A percentile compares a stretch with the other conserved stretches of the same genome.
phyloP scores from a whole-genome alignment of 768 basidiomycete species.

The Auricularia sp. region DNA sequence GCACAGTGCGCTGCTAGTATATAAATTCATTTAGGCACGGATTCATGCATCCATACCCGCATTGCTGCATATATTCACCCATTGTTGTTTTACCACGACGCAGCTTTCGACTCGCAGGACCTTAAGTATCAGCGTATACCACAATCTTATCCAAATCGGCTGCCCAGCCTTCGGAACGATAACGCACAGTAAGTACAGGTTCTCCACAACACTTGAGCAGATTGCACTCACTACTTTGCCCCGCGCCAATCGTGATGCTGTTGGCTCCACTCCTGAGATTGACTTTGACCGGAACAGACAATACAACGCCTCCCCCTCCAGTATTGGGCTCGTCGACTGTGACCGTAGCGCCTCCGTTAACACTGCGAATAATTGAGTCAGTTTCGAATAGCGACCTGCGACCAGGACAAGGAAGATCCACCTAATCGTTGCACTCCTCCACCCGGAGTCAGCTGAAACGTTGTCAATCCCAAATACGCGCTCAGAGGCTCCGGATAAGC shows the following conservation, averaged over 20 bases:
- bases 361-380: conserved; percentile 22
- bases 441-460: too few species aligned
- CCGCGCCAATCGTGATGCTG: conserved; percentile 37
- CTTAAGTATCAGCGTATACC: conserved; percentile 74
- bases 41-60: too few species aligned
- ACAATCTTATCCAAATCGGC: conserved; percentile 53
- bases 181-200: neutral
- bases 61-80: too few species aligned
- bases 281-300: conserved; percentile 48
- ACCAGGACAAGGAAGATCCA: conserved; percentile 13
- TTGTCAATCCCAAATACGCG: too few species aligned
- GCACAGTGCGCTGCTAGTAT: too few species aligned
- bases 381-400: neutral
- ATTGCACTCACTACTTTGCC: conserved; percentile 37
- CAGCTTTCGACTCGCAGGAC: too few species aligned
- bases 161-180: conserved; percentile 42
- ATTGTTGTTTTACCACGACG: too few species aligned
- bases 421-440: conserved; percentile 53
- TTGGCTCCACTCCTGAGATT: conserved; percentile 40
- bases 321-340: conserved; percentile 48
- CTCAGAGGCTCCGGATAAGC: too few species aligned
- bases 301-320: conserved; percentile 40
- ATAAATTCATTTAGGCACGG: too few species aligned
- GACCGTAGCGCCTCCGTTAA: conserved; percentile 45
- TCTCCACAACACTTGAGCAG: neutral